These are phyloP conservation scores for Helianthus annuus DNA, from an alignment of 129 eudicot species.

Conservation along the genomic window HanXRQr2.0-SUNRISE NC_035443.2:45726593-45727092, in stretches of 20 bases:
- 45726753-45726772: no score
- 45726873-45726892: constrained; percentile 76
- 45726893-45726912: constrained; percentile 57
- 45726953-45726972: constrained; percentile 59
- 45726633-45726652: constrained; percentile 25
- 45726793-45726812: constrained; percentile 35
- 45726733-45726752: no score
- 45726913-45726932: constrained; percentile 71
- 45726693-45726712: constrained; percentile 19
- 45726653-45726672: constrained; percentile 22
- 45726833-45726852: constrained; percentile 39
- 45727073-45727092: neutral
- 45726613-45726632: constrained; percentile 14
- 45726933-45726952: constrained; percentile 69
- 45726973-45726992: constrained; percentile 45
- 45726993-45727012: constrained; percentile 39
- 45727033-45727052: neutral
- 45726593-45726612: constrained; percentile 13
- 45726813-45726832: constrained; percentile 36
- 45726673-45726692: constrained; percentile 20
- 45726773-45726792: no score
- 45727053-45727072: neutral
- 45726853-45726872: constrained; percentile 67
- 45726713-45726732: no score
- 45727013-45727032: neutral